phyloP scores from a whole-genome alignment of 805 yeast species.

The Candida awuae region DNA sequence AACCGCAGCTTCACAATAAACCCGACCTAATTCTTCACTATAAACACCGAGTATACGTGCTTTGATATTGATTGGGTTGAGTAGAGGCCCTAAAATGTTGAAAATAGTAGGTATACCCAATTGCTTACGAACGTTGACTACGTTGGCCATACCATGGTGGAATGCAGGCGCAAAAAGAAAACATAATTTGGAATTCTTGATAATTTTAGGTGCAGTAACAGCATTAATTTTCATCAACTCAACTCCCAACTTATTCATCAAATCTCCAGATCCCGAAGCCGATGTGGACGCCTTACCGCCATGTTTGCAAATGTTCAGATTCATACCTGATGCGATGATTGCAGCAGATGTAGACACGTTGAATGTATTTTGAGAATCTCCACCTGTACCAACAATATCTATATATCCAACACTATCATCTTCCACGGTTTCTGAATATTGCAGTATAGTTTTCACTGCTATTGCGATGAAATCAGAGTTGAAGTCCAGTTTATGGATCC shows the following conservation, averaged over 20 bases:
- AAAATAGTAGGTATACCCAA: constrained; percentile 90
- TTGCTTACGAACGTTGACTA: constrained; percentile 67
- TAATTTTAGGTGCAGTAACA: constrained; percentile 49
- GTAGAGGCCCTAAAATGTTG: constrained; percentile 86
- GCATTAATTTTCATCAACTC: constrained; percentile 63
- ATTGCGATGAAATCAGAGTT: constrained; percentile 75
- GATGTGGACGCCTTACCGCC: constrained; percentile 98
- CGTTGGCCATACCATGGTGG: constrained; percentile 84
- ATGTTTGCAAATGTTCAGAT: constrained; percentile 77
- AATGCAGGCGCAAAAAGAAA: constrained; percentile 89
- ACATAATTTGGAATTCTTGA: constrained; percentile 45
- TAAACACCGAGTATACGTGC: constrained; percentile 89
- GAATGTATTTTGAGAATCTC: constrained; percentile 96
- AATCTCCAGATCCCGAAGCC: constrained; percentile 87
- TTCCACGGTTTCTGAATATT: constrained; percentile 52
- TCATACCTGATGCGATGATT: constrained; percentile 87
- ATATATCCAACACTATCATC: constrained; percentile 43
- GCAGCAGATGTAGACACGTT: constrained; percentile 95
- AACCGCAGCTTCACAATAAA: constrained; percentile 76
- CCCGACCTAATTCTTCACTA: constrained; percentile 66
- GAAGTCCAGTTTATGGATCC: constrained; percentile 70
- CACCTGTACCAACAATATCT: constrained; percentile 98
- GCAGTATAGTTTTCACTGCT: constrained; percentile 70
- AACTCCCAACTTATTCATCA: constrained; percentile 75
- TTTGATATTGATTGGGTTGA: constrained; percentile 79